Evolutionary conservation across 2,329 filamentous ascomycete species (phyloP), one percentile per base, ranked within the genome.

Genomic region (Canariomyces notabilis): DNA sequence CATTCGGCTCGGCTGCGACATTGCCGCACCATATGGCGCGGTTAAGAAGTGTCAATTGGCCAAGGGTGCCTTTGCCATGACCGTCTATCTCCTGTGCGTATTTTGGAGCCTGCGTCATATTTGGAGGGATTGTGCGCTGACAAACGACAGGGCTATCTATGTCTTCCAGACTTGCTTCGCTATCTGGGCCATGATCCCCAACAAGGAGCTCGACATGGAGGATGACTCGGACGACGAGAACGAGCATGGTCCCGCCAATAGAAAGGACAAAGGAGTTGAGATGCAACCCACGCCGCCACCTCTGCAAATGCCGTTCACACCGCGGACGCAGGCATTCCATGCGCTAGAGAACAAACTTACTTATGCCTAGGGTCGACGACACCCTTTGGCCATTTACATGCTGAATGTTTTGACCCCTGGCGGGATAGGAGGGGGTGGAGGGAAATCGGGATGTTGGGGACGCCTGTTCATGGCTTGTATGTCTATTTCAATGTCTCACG

Each of bases 1-100:
- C 63, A 79, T 90, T 56, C 76, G 77, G 44, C 80, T 85, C 63
- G 79, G 77, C 51, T 91, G 87, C 67, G 70, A 66, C 43, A 72
- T 83, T 31, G 81, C 82, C 2, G 70, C 69, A 43, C 69, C 74
- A 5, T 73, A 73, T 50, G 67, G 65, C 40, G 74, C 76, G 21
- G 70, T 76, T 38, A 67, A 73, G 44, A 80, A 78, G 57, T 91
- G 87, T 64, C 66, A 73, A 59, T 74, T 86, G 62, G 85, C 86
- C 6, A 84, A 88, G 62, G 77, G 74, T 42, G 72, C 75, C 12
- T 84, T 88, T 57, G 83, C 76, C 12, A 71, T 79, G 16, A 81
- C 80, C 1, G 65, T 82, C 12, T 70, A 82, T 54, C 81, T 88
- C 77, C 69, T 87, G 83, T 87, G 73, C 69, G 81, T n/a, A 22